Conservation (phyloP, 2,329 filamentous ascomycete genomes). For the Pseudopithomyces chartarum region DNA sequence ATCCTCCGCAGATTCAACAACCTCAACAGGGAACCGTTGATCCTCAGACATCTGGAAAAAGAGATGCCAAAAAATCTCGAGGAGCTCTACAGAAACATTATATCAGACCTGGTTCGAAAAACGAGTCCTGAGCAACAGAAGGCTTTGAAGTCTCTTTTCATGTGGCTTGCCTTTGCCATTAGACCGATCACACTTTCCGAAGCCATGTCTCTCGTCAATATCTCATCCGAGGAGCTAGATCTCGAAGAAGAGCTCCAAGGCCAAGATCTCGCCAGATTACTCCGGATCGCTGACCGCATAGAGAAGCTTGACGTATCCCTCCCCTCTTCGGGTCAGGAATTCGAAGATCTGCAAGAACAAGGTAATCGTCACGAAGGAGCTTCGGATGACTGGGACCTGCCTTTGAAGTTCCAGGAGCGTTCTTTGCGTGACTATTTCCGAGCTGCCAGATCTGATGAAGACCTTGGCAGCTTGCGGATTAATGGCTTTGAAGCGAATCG, state of each 20-base stretch:
- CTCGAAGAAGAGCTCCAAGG: constrained; percentile 3
- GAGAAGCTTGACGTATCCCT: neutral
- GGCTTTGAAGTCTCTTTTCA: constrained; percentile 1
- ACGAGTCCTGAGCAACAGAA: neutral
- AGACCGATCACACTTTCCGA: constrained; percentile 2
- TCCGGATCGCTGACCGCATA: neutral
- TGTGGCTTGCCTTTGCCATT: neutral
- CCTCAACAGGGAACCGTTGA: constrained; percentile 1
- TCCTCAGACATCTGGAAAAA: constrained; percentile 4
- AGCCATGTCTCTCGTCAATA: neutral
- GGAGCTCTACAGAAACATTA: neutral
- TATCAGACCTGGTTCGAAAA: neutral
- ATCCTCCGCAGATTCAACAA: constrained; percentile 2
- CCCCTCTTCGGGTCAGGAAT: neutral
- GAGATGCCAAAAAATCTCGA: constrained; percentile 1
- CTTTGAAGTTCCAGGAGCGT: constrained; percentile 5
- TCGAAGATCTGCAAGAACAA: neutral
- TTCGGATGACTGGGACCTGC: constrained; percentile 3
- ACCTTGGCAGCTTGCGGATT: neutral
- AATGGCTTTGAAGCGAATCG: constrained; percentile 2
- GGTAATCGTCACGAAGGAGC: neutral
- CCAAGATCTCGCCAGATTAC: neutral
- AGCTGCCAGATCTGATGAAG: neutral
- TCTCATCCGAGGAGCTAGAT: neutral
- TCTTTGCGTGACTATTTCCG: constrained; percentile 4